These are phyloP conservation scores for Thielaviopsis cerberus DNA, from an alignment of 2,329 filamentous ascomycete species.

Conservation along the genomic window DNA sequence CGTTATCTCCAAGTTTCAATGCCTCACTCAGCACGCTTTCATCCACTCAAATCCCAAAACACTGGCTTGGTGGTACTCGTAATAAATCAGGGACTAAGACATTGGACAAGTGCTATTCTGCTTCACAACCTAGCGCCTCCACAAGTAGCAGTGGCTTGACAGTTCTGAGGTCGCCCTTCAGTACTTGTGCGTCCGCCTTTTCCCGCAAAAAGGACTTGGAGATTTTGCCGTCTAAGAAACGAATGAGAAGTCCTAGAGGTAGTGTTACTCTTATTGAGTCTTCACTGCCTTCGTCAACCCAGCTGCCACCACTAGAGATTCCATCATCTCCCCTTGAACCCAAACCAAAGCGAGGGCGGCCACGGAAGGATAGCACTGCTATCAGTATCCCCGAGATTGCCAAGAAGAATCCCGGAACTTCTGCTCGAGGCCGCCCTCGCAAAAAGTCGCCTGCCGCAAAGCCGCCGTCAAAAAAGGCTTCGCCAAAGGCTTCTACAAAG, in stretches of 20 bases:
- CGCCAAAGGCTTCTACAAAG: too few species aligned
- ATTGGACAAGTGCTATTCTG: conserved; percentile 52
- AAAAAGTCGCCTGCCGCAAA: not conserved
- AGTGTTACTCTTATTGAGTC: conserved; percentile 1
- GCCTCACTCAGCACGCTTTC: conserved; percentile 45
- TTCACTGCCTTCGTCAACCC: conserved; percentile 1
- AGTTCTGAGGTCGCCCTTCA: not conserved
- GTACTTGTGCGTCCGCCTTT: not conserved
- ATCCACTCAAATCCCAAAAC: conserved; percentile 40
- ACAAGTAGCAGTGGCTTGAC: not conserved
- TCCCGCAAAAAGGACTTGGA: not conserved
- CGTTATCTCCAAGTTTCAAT: conserved; percentile 37
- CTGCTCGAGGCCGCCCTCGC: not conserved
- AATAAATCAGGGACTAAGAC: conserved; percentile 49
- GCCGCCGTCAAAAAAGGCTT: not conserved
- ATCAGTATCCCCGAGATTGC: not conserved
- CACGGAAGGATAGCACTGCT: conserved; percentile 19
- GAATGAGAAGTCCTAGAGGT: not conserved
- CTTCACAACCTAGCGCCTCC: conserved; percentile 25
- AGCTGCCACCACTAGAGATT: not conserved
- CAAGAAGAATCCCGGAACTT: not conserved
- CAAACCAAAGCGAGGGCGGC: conserved; percentile 20
- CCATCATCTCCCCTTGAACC: not conserved
- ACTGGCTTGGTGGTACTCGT: conserved; percentile 56
- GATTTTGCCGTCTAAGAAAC: not conserved